Percentiles rank a stretch among this genome's conserved stretches.
Conservation (phyloP, 257 asterid species). For the Plectranthus barbatus region DNA sequence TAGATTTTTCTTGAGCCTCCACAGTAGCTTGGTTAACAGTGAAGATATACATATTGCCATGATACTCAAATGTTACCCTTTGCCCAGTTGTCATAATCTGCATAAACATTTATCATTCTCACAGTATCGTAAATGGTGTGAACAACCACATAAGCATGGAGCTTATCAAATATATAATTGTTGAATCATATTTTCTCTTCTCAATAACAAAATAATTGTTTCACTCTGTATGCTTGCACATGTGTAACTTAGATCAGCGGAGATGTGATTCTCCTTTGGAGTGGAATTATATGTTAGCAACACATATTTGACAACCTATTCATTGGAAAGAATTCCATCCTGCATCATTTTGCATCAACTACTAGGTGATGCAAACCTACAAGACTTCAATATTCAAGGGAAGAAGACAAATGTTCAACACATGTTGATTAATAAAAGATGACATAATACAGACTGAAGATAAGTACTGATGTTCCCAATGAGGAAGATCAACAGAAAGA, state of each 20-base stretch:
- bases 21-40: constrained; percentile 82
- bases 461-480: neutral
- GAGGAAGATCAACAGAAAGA: neutral
- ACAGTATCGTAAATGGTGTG: neutral
- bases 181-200: neutral
- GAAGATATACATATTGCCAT: constrained; percentile 68
- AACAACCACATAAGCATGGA: neutral
- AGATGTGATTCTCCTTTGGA: neutral
- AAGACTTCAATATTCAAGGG: neutral
- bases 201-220: neutral
- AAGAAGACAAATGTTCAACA: constrained; percentile 4
- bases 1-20: constrained; percentile 63
- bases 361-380: neutral
- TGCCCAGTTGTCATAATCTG: constrained; percentile 92
- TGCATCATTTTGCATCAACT: neutral
- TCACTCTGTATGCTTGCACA: neutral
- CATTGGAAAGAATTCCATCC: neutral
- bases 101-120: constrained; percentile 10
- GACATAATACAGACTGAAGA: neutral
- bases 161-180: neutral
- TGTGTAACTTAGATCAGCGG: constrained; percentile 9
- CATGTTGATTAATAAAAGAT: neutral
- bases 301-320: too few species aligned
- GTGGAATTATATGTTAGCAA: neutral
- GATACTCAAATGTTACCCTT: constrained; percentile 80